Evolutionary conservation across 2,329 filamentous ascomycete genomes (phyloP).

Genomic region (Didymella lethalis): DNA sequence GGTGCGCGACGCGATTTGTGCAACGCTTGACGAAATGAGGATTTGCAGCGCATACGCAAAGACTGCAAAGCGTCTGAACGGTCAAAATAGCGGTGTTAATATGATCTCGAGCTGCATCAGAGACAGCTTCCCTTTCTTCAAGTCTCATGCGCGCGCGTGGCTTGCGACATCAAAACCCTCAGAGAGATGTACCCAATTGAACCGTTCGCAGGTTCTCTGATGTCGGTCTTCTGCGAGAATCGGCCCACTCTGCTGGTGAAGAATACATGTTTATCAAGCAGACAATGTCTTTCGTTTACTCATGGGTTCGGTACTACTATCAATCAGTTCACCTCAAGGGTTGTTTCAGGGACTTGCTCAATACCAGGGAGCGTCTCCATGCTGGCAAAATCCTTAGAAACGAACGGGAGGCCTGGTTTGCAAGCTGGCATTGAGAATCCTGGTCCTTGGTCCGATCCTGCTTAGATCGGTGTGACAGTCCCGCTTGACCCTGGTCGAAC

Average conservation of each 20-base stretch:
- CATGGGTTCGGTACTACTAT: background rate
- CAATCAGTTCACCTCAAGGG: background rate
- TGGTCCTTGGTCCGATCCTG: slow-evolving; percentile 6
- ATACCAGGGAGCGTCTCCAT: background rate
- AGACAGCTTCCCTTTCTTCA: background rate
- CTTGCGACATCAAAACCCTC: background rate
- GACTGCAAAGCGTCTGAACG: slow-evolving; percentile 4
- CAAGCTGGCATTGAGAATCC: background rate
- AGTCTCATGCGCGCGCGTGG: slow-evolving; percentile 8
- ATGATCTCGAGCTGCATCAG: background rate
- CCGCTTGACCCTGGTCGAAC: background rate
- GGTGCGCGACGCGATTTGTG: slow-evolving; percentile 5
- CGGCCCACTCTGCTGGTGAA: background rate
- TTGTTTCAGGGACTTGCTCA: background rate
- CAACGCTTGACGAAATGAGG: slow-evolving; percentile 15
- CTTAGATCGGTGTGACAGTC: slow-evolving; percentile 16
- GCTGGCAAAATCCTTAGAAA: background rate
- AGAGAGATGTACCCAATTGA: background rate
- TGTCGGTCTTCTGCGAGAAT: background rate
- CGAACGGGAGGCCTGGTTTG: background rate
- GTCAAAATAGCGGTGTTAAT: slow-evolving; percentile 10
- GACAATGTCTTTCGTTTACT: background rate
- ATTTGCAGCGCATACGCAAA: slow-evolving; percentile 10
- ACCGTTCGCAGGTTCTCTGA: background rate
- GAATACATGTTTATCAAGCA: background rate